Evolutionary conservation across 169 alveolate genomes (phyloP), one percentile per base, ranked within the genome.

Genomic region (Eimeria necatrix): DNA sequence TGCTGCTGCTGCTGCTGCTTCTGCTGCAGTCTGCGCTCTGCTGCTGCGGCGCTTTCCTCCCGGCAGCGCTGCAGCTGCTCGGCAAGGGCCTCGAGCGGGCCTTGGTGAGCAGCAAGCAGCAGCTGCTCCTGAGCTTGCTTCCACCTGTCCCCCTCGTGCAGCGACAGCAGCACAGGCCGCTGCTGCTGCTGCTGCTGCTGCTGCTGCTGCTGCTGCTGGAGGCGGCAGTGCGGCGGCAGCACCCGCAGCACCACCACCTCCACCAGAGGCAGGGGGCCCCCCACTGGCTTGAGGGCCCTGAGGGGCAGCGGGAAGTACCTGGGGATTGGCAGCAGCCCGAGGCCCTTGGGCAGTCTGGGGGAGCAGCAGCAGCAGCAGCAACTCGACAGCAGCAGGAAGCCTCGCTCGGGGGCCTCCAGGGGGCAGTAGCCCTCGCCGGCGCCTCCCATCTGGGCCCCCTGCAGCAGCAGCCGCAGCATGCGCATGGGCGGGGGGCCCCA

Each of bases 181-280:
- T 71, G 81, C 81, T 71, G 81, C 81, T 71, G 81, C 81, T 18
- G 81, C 51, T n/a, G 81, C 81, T 71, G 81, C 81, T 71, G 81
- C 81, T 71, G 46, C 49, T 6, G 81, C 81, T 71, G 46, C 81
- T 71, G 53, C 51, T 71, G 81, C 81, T 4, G 81, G 51, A 71
- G 81, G n/a, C n/a, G 81, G 49, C 81, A 71, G 49, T 71, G 81
- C 16, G 81, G 81, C 46, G 81, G 81, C 81, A 71, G 81, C 81
- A 71, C 81, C 9, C 81, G 81, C 81, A 71, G 51, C 53, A 71
- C 81, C 7, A 71, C 81, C 49, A 24, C 81, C 14, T 71, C 81
- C 41, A 71, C 49, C 3, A 71, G 49, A 24, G 81, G 81, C 51
- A 71, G 51, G 6, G 81, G n/a, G 6, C 81, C 81, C 12, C 81